Conservation (phyloP, 768 basidiomycete species). For the Leucosporidium scottii region DNA sequence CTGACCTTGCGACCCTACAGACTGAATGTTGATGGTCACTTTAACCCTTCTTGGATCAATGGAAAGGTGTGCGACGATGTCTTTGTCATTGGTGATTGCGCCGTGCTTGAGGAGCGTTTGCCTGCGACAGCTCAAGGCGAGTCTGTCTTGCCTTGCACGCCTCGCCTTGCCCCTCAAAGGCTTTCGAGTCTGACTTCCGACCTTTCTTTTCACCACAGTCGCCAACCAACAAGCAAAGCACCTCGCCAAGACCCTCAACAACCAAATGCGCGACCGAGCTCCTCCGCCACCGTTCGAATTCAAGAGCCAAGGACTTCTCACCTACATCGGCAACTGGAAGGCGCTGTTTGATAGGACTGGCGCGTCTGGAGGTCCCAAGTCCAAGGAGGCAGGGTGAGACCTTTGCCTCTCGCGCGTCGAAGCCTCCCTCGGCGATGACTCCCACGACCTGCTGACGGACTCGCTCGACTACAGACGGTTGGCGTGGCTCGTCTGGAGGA, state of each 20-base stretch:
- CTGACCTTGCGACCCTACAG: no score
- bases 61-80: not conserved
- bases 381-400: not conserved
- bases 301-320: constrained; percentile 35
- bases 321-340: not conserved
- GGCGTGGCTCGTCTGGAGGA: not conserved
- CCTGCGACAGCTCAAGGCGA: constrained; percentile 48
- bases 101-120: not conserved
- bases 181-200: no score
- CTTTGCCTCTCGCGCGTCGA: no score
- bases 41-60: not conserved
- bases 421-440: no score
- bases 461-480: not conserved
- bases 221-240: constrained; percentile 89
- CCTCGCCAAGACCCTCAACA: constrained; percentile 66
- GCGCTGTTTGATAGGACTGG: not conserved
- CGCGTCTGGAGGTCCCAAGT: not conserved
- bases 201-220: constrained; percentile 70
- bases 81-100: not conserved
- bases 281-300: constrained; percentile 62
- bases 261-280: not conserved
- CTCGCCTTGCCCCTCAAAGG: no score
- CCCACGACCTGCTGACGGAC: no score
- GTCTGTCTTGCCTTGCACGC: not conserved
- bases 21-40: not conserved